These are phyloP conservation scores for Cryptosporidium sp. DNA, from an alignment of 169 alveolate genomes.

Conservation along the genomic window DNA sequence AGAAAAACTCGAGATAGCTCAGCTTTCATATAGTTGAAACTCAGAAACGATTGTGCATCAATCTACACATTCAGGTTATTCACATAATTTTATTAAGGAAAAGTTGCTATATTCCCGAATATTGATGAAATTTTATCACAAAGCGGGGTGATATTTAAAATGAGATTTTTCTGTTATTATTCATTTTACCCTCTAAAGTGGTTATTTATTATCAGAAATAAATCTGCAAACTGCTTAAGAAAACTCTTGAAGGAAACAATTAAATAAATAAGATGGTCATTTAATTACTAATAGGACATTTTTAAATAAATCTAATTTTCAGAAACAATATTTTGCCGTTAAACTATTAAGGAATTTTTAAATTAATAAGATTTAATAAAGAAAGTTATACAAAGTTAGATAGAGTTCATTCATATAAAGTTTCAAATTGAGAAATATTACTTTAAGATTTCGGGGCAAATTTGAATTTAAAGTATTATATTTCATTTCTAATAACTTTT, in stretches of 20 bases:
- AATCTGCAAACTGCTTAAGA: too few relatives aligned
- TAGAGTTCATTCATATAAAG: neutral
- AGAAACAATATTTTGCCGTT: too few relatives aligned
- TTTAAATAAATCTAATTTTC: too few relatives aligned
- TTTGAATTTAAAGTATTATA: too few relatives aligned
- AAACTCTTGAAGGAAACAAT: neutral
- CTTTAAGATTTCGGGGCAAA: too few relatives aligned
- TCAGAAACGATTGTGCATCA: neutral
- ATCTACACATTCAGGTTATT: neutral
- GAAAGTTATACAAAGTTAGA: neutral
- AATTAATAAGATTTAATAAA: neutral
- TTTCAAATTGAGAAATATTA: too few relatives aligned
- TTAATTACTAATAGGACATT: too few relatives aligned
- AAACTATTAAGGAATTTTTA: too few relatives aligned
- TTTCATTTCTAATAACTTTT: neutral
- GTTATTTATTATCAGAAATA: too few relatives aligned
- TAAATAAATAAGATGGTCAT: neutral
- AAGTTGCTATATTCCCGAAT: neutral
- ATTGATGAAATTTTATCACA: neutral
- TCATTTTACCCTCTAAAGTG: neutral
- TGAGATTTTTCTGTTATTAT: neutral
- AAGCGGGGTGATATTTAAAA: neutral
- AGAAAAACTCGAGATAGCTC: neutral
- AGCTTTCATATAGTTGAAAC: neutral
- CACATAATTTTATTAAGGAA: neutral